Base-by-base conservation (phyloP, 2,329 filamentous ascomycete species). In the Aspergillus caelatus region DNA sequence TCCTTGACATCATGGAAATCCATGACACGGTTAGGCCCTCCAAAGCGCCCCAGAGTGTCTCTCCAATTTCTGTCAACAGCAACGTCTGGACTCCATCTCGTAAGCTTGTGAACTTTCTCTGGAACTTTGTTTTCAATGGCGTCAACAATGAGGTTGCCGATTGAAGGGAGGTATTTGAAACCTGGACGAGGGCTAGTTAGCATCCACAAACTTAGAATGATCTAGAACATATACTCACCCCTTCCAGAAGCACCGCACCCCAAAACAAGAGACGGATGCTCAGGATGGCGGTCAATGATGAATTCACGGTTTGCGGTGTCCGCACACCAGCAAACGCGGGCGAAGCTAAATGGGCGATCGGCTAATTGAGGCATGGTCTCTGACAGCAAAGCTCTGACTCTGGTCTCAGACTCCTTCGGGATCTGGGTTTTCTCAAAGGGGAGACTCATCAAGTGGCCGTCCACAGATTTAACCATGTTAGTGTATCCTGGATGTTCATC, bases 401-500 rank as follows among this genome's bases (percentile, higher is more conserved):
- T 79, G 10, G 71, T 62, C 67, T 84, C 84, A 0, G 83, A 80
- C 54, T 82, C 79, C 0, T 79, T 67, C 0, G 85, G 84, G 30
- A 78, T 72, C 58, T 77, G 74, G 14, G 82, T 77, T 45, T 77
- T 79, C 9, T 81, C 78, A 41, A 84, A 81, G 0, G 81, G 81
- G 0, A 79, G 64, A 8, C 76, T 80, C 39, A 70, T 67, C 10
- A 71, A 61, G 14, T 70, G 73, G 19, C 70, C 71, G 32, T 70
- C 69, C 1, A 67, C 61, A 8, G 69, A 69, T 7, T 68, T 63
- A 16, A 78, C 70, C 57, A 78, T 80, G 58, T 86, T 85, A 46
- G 81, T 82, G 67, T 85, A 87, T 2, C 85, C 84, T 0, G 84
- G 84, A 62, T 86, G 84, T 66, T 86, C 84, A 63, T 87, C 84